phyloP scores from a whole-genome alignment of 108 stramenopile genomes.

The Nitzschia inconspicua region DNA sequence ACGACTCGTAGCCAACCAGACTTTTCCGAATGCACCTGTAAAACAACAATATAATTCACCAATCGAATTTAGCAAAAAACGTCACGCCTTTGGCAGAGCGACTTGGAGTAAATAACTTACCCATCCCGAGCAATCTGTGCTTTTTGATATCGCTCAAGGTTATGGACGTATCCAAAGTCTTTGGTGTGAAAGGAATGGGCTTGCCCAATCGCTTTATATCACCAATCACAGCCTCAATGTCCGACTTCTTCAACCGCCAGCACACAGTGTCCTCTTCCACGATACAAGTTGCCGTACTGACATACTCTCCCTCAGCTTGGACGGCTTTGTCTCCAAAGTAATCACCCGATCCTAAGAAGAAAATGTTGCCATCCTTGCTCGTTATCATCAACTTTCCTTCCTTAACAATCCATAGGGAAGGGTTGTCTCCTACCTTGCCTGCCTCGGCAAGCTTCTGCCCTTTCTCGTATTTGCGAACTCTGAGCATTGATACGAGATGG shows the following conservation, averaged over 20 bases:
- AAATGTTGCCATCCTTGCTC: constrained; percentile 27
- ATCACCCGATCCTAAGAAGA: constrained; percentile 39
- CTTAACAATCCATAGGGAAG: constrained; percentile 44
- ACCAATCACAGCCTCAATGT: constrained; percentile 61
- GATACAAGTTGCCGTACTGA: constrained; percentile 41
- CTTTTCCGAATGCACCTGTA: constrained; percentile 87
- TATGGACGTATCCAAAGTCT: constrained; percentile 22
- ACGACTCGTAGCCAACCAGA: constrained; percentile 69
- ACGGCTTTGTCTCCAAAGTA: constrained; percentile 77
- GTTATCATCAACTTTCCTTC: constrained; percentile 43
- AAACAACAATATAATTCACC: neutral
- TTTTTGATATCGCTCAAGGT: constrained; percentile 57
- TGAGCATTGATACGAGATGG: constrained; percentile 45
- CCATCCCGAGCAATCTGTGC: constrained; percentile 81
- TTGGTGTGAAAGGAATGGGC: constrained; percentile 26
- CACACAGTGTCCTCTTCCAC: constrained; percentile 56
- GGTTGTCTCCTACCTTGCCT: constrained; percentile 49
- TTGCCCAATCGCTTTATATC: constrained; percentile 65
- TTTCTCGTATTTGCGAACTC: constrained; percentile 44
- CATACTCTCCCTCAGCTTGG: constrained; percentile 31
- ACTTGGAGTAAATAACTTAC: constrained; percentile 21
- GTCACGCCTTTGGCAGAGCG: too few species aligned
- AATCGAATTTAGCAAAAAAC: too few species aligned
- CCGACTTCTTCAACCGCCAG: constrained; percentile 40
- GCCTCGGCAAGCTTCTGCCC: constrained; percentile 63